These are phyloP conservation scores for Eruca vesicaria DNA, from an alignment of 441 rosid species.

Conservation along the genomic window DNA sequence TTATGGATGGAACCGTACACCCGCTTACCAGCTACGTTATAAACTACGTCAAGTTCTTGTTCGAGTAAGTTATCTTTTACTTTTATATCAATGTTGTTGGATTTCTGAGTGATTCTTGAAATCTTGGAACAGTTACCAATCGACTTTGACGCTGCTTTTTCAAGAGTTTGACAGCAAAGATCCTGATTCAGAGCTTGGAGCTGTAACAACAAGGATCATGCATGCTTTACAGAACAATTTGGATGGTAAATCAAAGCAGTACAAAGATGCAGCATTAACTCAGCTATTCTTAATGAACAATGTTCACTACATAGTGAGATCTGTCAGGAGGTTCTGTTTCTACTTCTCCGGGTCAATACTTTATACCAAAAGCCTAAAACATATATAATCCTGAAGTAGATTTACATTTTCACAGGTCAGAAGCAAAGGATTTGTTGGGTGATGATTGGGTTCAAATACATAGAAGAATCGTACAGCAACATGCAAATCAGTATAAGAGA, in stretches of 20 bases:
- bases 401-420: constrained; percentile 61
- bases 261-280: constrained; percentile 86
- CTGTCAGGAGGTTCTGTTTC: constrained; percentile 72
- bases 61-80: constrained; percentile 64
- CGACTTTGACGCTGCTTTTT: constrained; percentile 82
- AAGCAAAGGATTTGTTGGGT: constrained; percentile 88
- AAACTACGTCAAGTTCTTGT: constrained; percentile 90
- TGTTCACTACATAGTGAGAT: constrained; percentile 94
- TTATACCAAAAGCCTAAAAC: neutral
- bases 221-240: constrained; percentile 82
- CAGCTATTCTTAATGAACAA: constrained; percentile 93
- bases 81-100: neutral
- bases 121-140: constrained; percentile 58
- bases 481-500: constrained; percentile 94
- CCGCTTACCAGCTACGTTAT: constrained; percentile 97
- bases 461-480: constrained; percentile 88
- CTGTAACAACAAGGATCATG: constrained; percentile 78
- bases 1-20: constrained; percentile 96
- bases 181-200: constrained; percentile 63
- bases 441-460: constrained; percentile 99
- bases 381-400: neutral
- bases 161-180: constrained; percentile 68
- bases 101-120: neutral
- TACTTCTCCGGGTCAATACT: neutral
- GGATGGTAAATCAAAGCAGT: constrained; percentile 92